Base-by-base conservation (phyloP, 2,329 filamentous ascomycete genomes). In the Colletotrichum zoysiae region DNA sequence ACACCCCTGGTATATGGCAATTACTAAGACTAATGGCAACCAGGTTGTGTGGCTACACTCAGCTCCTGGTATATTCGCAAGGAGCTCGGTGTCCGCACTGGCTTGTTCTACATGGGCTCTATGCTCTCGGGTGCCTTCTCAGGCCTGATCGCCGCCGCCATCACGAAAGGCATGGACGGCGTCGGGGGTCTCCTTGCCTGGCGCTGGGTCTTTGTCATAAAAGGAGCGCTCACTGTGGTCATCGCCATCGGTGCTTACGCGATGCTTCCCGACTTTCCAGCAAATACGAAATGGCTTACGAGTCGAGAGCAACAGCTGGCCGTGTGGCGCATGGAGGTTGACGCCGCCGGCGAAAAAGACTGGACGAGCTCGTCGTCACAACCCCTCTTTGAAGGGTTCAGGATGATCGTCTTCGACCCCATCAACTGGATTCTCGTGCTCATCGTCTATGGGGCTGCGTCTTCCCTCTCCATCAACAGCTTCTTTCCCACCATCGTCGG, bases 181-280 rank as follows among this genome's bases (percentile, higher is more conserved):
- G 26, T 56, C 9, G 26, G 33, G 18, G 73, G 73, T 0, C 63
- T 74, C 1, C 62, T 66, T 20, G 73, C 66, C 2, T 90, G 88
- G 88, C 86, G 87, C 77, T 89, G 87, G 87, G 82, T 89, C 7
- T 81, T 85, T 57, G 75, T 84, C 6, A 77, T 85, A 1, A 82
- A 84, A 50, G 75, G 82, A 14, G 51, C 42, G n/a, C 59, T 67
- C 16, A 53, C 26, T 3, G n/a, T 51, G 4, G 46, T 85, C 2
- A 84, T 91, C 68, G 89, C 88, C 0, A 38, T 79, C 11, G 73
- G 74, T 63, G 79, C 79, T 1, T 77, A 77, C 73, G 79, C 79
- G 65, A 74, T 76, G 60, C 78, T 81, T 69, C 76, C 77, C 1
- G 76, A 79, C 1, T 78, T 77, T 0, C 78, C 79, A 0, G 80